Conservation (phyloP, 1,139 yeast species). For the Scheffersomyces titani region DNA sequence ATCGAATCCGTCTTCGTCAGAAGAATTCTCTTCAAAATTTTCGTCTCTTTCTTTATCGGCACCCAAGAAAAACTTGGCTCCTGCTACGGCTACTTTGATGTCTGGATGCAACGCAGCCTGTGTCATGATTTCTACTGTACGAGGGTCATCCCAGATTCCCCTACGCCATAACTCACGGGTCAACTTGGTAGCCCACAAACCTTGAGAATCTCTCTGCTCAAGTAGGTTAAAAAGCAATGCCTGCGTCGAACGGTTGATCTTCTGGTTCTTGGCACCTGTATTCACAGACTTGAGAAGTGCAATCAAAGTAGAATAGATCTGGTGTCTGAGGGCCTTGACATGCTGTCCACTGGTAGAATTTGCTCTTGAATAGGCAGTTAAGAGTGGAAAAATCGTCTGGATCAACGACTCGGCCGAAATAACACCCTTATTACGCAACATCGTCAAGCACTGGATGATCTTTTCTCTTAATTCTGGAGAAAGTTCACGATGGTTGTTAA, state of each 20-base stretch:
- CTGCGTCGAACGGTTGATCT: conserved; percentile 84
- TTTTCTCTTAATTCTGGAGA: conserved; percentile 88
- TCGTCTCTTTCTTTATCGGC: conserved; percentile 96
- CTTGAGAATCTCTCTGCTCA: conserved; percentile 77
- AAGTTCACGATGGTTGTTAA: conserved; percentile 76
- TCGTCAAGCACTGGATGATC: conserved; percentile 82
- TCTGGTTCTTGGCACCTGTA: conserved; percentile 82
- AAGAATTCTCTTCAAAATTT: conserved; percentile 66
- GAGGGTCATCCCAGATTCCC: conserved; percentile 96
- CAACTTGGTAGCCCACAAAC: conserved; percentile 94
- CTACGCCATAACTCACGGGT: conserved; percentile 97
- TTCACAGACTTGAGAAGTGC: conserved; percentile 80
- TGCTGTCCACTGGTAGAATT: conserved; percentile 63
- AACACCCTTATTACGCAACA: conserved; percentile 87
- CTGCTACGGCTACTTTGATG: conserved; percentile 84
- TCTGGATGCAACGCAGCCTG: conserved; percentile 91
- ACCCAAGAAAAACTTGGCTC: conserved; percentile 87
- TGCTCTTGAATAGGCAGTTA: conserved; percentile 49
- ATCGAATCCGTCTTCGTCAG: conserved; percentile 74
- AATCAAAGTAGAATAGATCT: conserved; percentile 77
- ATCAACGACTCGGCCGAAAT: conserved; percentile 78
- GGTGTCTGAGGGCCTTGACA: conserved; percentile 80
- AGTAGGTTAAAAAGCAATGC: conserved; percentile 84
- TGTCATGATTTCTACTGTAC: conserved; percentile 95
- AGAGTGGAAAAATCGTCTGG: conserved; percentile 84